Evolutionary conservation across 1,284 basidiomycete species (phyloP), one percentile per base, ranked within the genome.

Genomic region (Pseudozyma thailandica): DNA sequence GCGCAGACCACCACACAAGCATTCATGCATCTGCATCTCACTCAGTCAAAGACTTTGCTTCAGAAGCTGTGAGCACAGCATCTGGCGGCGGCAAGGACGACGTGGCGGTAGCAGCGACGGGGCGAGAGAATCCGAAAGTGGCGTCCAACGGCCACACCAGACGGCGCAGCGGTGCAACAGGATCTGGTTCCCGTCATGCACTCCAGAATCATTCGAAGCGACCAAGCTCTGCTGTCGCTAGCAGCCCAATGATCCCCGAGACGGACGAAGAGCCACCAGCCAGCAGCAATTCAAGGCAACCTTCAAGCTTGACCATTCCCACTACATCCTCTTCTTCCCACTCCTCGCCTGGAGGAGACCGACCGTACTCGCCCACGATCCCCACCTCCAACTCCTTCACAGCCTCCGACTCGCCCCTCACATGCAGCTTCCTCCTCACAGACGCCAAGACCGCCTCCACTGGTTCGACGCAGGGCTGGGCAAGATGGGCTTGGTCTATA

Each of bases 401-500:
- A 23, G 16, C 45, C n/a, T 15, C 48, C 38, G 16, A 37, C 31
- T 12, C 42, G 12, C 44, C 50, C 6, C 46, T 20, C 31, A 55
- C 38, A 37, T 57, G 47, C 26, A 56, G 50, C 1, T 57, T 58
- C 28, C 51, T 53, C 15, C 56, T 59, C 9, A 60, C 51, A 30
- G 42, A 63, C 28, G 56, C 45, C 7, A 33, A 38, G 9, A 46
- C 28, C 20, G 41, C 44, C 28, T 30, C 46, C 13, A 5, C 44
- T 0, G 16, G 37, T 16, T 20, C 18, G 7, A 21, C 37, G 9
- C 60, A 57, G 20, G 52, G 70, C 45, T 79, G 77, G 77, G 56
- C 74, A 10, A 48, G 68, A 23, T 78, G 77, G 77, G 65, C 62
- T 4, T 77, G 65, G 55, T 61, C 47, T 6, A 53, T 68, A n/a